A percentile compares a stretch with the other conserved stretches of the same genome.
Conservation (phyloP, 306 rosid species). For the Delonix regia region DNA sequence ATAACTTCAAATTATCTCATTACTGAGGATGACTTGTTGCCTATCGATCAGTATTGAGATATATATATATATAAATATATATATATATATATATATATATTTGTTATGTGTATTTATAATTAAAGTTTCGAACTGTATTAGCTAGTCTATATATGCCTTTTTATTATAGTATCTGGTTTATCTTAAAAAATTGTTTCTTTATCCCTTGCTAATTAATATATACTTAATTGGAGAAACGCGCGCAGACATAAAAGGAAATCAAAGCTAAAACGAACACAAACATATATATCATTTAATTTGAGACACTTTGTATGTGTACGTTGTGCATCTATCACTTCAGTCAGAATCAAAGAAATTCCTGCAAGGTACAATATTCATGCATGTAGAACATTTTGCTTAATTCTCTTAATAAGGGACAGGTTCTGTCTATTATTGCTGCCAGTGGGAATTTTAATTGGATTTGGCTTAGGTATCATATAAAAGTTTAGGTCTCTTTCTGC, state of each 20-base stretch:
- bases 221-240: neutral
- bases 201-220: neutral
- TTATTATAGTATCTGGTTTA: neutral
- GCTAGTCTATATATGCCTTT: neutral
- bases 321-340: neutral
- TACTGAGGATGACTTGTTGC: constrained; percentile 31
- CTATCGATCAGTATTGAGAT: constrained; percentile 5
- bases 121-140: neutral
- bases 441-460: constrained; percentile 10
- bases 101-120: too few species aligned
- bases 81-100: too few species aligned
- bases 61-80: too few species aligned
- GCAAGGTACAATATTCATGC: neutral
- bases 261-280: too few species aligned
- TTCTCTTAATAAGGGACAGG: neutral
- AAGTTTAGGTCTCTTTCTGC: neutral
- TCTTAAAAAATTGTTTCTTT: neutral
- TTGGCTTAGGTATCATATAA: neutral
- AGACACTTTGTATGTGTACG: neutral
- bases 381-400: neutral
- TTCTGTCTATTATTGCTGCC: neutral
- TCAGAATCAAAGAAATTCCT: neutral
- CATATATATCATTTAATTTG: neutral
- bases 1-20: constrained; percentile 3
- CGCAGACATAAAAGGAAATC: too few species aligned